Percentiles rank a stretch among this genome's conserved stretches.
Evolutionary conservation across 495 filamentous ascomycete species (phyloP).

Genomic region (Clohesyomyces aquaticus): DNA sequence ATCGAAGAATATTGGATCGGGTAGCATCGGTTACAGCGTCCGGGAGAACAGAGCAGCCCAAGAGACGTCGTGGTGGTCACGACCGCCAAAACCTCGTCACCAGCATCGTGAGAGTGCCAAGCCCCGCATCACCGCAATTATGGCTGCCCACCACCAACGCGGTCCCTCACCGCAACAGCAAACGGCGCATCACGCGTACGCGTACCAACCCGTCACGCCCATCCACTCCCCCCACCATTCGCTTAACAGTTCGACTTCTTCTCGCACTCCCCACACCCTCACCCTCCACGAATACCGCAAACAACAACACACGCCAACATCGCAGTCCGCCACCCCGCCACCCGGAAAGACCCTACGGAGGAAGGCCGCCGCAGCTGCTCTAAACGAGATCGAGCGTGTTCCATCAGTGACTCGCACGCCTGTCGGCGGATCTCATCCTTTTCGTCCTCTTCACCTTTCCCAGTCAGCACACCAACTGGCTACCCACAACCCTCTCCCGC

Average conservation of each 20-base stretch:
- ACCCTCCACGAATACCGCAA: constrained; percentile 45
- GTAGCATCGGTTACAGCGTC: too few relatives aligned
- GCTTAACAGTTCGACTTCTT: constrained; percentile 36
- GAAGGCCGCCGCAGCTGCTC: constrained; percentile 36
- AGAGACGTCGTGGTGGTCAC: neutral
- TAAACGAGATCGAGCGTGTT: constrained; percentile 39
- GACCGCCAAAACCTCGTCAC: neutral
- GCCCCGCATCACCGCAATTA: constrained; percentile 1
- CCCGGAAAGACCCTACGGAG: constrained; percentile 37
- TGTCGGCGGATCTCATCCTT: constrained; percentile 1
- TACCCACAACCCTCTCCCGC: constrained; percentile 23
- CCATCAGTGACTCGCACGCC: constrained; percentile 16
- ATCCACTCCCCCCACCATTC: constrained; percentile 41
- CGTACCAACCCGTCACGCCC: constrained; percentile 31
- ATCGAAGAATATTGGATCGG: neutral
- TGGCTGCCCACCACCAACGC: constrained; percentile 10
- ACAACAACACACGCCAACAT: constrained; percentile 39
- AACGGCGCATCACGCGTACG: constrained; percentile 4
- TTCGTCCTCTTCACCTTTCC: constrained; percentile 18
- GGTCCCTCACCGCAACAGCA: constrained; percentile 17
- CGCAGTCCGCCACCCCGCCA: constrained; percentile 27
- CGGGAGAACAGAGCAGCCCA: neutral
- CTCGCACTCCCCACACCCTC: constrained; percentile 38
- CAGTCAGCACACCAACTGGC: constrained; percentile 18
- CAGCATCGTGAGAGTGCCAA: neutral